Percentiles rank a stretch among this genome's conserved stretches.
Evolutionary conservation across 2,329 filamentous ascomycete species (phyloP).

Genomic region (Teratosphaeria epicoccoides): DNA sequence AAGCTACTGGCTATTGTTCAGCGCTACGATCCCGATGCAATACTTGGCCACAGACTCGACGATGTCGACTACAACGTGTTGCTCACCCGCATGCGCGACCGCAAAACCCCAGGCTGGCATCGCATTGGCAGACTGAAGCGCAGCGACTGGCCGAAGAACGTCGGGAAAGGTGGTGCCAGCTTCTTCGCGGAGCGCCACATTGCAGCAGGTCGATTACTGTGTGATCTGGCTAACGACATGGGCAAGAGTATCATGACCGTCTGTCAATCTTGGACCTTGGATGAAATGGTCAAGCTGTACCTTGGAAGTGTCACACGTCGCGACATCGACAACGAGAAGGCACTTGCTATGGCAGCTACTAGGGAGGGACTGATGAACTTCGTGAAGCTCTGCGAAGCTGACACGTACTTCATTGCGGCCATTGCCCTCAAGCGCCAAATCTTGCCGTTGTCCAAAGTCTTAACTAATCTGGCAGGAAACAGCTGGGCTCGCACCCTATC

Average conservation of each 20-base stretch:
- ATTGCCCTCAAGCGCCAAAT: constrained; percentile 83
- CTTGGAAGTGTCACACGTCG: constrained; percentile 62
- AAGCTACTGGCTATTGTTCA: constrained; percentile 86
- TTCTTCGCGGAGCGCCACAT: constrained; percentile 90
- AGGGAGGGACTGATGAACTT: constrained; percentile 87
- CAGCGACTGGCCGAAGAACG: constrained; percentile 73
- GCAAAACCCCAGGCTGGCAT: constrained; percentile 90
- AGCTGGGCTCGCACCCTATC: constrained; percentile 95
- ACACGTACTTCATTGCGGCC: constrained; percentile 92
- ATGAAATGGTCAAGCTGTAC: constrained; percentile 93
- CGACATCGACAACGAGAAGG: constrained; percentile 80
- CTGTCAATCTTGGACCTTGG: constrained; percentile 95
- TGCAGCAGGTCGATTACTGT: constrained; percentile 78
- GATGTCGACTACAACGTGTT: constrained; percentile 92
- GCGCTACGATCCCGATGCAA: constrained; percentile 80
- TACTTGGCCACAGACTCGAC: constrained; percentile 91
- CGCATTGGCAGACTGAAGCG: constrained; percentile 79
- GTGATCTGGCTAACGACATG: constrained; percentile 90
- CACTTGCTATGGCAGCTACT: constrained; percentile 67
- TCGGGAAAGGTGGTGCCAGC: constrained; percentile 75
- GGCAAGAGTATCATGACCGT: constrained; percentile 96
- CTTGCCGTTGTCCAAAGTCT: constrained; percentile 82
- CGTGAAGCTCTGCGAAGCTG: constrained; percentile 83
- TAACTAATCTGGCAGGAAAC: constrained; percentile 94
- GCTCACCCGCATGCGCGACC: constrained; percentile 74